These are phyloP conservation scores for Thelonectria olida DNA, from an alignment of 2,329 filamentous ascomycete genomes.

Conservation along the genomic window DNA sequence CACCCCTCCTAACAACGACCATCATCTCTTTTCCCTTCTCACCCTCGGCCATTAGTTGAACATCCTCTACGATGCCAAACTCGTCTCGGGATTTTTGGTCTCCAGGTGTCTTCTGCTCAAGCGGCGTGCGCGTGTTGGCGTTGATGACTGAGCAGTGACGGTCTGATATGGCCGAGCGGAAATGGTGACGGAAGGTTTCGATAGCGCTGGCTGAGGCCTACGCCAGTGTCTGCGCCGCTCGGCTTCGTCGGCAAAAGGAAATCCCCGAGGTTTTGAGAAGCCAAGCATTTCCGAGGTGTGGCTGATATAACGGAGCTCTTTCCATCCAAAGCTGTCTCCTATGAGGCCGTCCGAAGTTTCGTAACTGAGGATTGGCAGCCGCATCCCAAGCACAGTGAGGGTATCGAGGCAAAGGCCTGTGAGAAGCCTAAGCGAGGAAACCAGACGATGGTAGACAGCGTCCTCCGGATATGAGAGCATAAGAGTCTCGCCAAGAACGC, in stretches of 20 bases:
- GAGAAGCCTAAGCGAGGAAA: constrained; percentile 8
- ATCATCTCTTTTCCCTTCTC: constrained; percentile 13
- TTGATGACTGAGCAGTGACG: neutral
- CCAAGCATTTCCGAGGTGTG: constrained; percentile 3
- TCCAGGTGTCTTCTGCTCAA: neutral
- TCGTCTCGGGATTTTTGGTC: neutral
- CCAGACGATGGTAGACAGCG: constrained; percentile 1
- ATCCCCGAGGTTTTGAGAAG: neutral
- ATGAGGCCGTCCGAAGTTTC: constrained; percentile 11
- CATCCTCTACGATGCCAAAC: neutral
- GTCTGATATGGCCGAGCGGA: constrained; percentile 3
- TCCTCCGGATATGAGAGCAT: neutral
- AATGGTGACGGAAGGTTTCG: constrained; percentile 15
- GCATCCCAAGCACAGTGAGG: constrained; percentile 6
- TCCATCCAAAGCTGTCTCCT: constrained; percentile 15
- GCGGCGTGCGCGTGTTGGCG: neutral
- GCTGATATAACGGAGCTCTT: constrained; percentile 21
- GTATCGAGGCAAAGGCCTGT: constrained; percentile 18
- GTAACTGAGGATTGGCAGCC: neutral
- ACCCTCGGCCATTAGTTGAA: neutral
- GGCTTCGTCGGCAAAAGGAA: neutral
- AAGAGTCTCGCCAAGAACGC: neutral
- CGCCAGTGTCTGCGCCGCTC: constrained; percentile 5
- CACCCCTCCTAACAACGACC: constrained; percentile 6
- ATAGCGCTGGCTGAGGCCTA: constrained; percentile 13